Base-by-base conservation (phyloP, 768 basidiomycete species). In the Ramaria sp. region DNA sequence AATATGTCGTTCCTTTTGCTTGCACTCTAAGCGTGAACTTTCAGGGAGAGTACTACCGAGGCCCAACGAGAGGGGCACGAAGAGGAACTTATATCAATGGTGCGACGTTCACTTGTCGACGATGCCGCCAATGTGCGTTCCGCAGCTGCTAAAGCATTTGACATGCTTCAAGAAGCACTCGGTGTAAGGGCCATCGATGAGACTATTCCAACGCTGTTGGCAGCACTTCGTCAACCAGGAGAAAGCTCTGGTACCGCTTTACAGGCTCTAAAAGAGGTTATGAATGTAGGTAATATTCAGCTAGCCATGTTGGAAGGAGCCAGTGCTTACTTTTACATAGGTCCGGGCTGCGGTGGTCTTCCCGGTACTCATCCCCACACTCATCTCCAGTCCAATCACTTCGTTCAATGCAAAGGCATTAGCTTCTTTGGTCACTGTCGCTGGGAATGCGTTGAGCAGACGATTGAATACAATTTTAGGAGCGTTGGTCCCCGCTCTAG, bases 311-410 rank as follows among this genome's bases (percentile, higher is more conserved):
- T 15, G 10, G 34, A 25, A 43, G 28, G 27, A 20, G 7, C 12
- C 41, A 20, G n/a, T 45, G 32, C 52, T 50, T 52, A 61, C 52
- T 22, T 36, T 30, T 43, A 36, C 44, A 9, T 65, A 93, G 88
- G 88, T 97, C 61, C 90, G 94, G 37, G 90, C 95, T 13, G 77
- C 85, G 38, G 92, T 88, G 9, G 93, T 98, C 37, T 98, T 98
- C 88, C 96, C 96, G 0, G 88, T 97, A 18, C 73, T 98, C 54
- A 90, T 99, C 56, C 96, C 94, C 0, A 95, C 93, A 0, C 73
- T 99, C 57, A 93, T 88, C 38, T 79, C 87, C 4, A 78, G 78
- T 6, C 96, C 94, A 0, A 95, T 98, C 80, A 83, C 93, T 3
- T 81, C 85, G 8, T 98, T 97, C 82, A 98, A 98, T 63, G 90